Conservation (phyloP, 2,329 filamentous ascomycete species). For the Fusarium heterosporum region DNA sequence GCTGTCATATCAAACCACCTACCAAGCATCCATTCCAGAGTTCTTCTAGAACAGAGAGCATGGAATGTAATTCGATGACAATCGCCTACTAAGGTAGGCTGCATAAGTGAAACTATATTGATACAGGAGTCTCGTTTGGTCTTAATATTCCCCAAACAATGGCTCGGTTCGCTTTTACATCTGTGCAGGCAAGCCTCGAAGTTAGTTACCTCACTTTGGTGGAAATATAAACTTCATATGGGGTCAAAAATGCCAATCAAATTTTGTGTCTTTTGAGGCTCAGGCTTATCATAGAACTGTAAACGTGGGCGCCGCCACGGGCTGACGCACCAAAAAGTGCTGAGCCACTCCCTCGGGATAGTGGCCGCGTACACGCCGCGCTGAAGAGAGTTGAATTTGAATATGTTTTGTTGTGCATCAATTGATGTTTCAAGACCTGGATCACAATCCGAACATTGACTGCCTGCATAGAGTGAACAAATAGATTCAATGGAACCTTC, state of each 20-base stretch:
- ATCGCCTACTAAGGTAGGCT: background rate
- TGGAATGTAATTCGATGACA: background rate
- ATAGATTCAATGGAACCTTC: background rate
- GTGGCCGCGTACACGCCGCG: constrained; percentile 8
- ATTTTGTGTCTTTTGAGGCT: background rate
- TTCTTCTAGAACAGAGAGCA: constrained; percentile 20
- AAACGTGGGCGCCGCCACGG: constrained; percentile 39
- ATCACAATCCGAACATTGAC: background rate
- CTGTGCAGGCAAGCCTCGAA: background rate
- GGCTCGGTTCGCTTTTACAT: constrained; percentile 12
- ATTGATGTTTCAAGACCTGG: background rate
- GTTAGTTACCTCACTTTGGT: constrained; percentile 7
- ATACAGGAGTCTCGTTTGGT: constrained; percentile 13
- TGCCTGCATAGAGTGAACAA: background rate
- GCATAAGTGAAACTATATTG: constrained; percentile 33
- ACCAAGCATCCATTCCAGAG: constrained; percentile 8
- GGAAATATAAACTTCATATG: constrained; percentile 7
- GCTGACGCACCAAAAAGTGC: constrained; percentile 43
- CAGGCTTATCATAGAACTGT: constrained; percentile 20
- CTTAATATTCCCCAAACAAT: background rate
- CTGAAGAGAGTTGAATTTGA: background rate
- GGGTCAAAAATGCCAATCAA: background rate
- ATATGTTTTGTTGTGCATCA: background rate
- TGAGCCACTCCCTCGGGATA: constrained; percentile 39
- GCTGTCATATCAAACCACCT: background rate